Percentiles rank a stretch among this genome's conserved stretches.
Conservation (phyloP, 805 yeast genomes). For the Komagataella pseudopastoris region DNA sequence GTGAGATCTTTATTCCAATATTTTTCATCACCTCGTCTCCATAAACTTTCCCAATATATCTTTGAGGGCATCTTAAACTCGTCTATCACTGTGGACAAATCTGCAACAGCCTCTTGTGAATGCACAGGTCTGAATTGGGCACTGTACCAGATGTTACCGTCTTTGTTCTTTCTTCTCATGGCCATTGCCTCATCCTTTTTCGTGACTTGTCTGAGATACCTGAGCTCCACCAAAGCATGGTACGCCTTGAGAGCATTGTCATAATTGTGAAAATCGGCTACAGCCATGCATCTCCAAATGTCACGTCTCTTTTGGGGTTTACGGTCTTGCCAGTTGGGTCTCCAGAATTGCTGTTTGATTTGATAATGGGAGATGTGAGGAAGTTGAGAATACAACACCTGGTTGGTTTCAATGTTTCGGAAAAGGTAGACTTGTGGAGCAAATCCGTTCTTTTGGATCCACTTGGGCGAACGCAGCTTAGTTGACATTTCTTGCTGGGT, state of each 20-base stretch:
- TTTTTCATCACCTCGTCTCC: conserved; percentile 74
- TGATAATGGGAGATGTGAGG: conserved; percentile 46
- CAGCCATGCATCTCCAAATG: conserved; percentile 85
- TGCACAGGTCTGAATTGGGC: conserved; percentile 86
- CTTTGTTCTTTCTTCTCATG: conserved; percentile 58
- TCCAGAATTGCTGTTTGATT: conserved; percentile 55
- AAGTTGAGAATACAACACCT: conserved; percentile 77
- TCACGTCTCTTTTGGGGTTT: conserved; percentile 73
- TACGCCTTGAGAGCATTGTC: conserved; percentile 61
- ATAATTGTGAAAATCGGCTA: conserved; percentile 49
- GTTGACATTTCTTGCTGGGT: conserved; percentile 16
- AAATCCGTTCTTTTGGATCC: conserved; percentile 46
- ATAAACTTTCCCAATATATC: conserved; percentile 71
- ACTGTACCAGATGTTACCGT: conserved; percentile 74
- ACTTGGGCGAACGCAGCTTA: conserved; percentile 37
- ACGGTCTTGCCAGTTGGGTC: conserved; percentile 86
- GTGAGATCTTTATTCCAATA: conserved; percentile 55
- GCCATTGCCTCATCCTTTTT: conserved; percentile 44
- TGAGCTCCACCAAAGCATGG: conserved; percentile 59
- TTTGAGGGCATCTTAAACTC: conserved; percentile 36
- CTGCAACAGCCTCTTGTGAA: conserved; percentile 86
- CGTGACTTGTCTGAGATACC: conserved; percentile 58
- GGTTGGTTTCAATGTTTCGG: conserved; percentile 80
- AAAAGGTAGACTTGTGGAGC: conserved; percentile 80
- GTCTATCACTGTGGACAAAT: conserved; percentile 56